Percentiles rank a stretch among this genome's conserved stretches.
These are phyloP conservation scores for Wickerhamomyces sydowiorum DNA, from an alignment of 805 yeast species.

Conservation along the genomic window DNA sequence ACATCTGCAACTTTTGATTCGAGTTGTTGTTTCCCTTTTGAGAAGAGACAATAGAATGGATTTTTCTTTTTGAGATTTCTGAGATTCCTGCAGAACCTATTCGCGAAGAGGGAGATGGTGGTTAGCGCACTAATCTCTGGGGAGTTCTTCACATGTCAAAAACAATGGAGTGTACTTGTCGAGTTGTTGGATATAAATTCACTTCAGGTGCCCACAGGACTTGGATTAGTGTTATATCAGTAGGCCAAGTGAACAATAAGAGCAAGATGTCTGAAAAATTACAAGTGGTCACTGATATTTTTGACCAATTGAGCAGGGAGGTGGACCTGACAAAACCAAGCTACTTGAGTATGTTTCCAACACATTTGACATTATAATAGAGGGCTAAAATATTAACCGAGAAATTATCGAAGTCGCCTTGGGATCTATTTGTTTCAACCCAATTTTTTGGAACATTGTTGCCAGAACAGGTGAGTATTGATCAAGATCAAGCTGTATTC, in stretches of 20 bases:
- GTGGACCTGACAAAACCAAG: constrained; percentile 16
- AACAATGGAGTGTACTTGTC: no score
- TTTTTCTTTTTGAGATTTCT: no score
- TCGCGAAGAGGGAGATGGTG: not conserved
- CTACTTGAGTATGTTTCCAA: constrained; percentile 13
- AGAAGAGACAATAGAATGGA: not conserved
- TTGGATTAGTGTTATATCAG: no score
- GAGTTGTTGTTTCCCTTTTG: not conserved
- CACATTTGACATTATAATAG: no score
- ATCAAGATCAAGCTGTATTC: not conserved
- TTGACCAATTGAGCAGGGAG: not conserved
- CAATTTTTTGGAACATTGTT: constrained; percentile 90
- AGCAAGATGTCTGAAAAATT: not conserved
- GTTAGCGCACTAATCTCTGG: no score
- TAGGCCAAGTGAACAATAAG: no score
- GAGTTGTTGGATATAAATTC: no score
- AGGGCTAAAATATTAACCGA: not conserved
- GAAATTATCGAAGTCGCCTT: constrained; percentile 35
- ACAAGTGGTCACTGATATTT: not conserved
- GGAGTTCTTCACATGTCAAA: not conserved
- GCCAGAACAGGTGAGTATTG: constrained; percentile 54
- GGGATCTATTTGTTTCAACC: constrained; percentile 79
- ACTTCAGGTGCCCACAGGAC: not conserved
- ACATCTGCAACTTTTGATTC: not conserved
- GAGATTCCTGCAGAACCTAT: not conserved